phyloP scores from a whole-genome alignment of 108 stramenopile genomes.

The Aureococcus anophagefferens region DNA sequence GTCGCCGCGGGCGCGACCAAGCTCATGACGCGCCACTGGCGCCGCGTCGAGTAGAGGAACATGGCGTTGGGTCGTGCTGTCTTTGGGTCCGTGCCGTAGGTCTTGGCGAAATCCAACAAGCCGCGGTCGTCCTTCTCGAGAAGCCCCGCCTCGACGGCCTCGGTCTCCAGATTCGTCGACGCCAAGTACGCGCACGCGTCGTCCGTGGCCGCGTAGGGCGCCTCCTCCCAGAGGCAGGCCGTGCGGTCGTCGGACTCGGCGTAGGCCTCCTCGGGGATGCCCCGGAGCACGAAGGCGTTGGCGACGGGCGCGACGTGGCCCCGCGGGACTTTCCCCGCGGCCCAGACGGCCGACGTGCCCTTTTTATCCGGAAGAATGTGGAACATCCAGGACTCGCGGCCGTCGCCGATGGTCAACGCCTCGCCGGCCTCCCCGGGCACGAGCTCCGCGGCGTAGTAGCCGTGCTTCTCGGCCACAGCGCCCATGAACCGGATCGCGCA shows the following conservation, averaged over 20 bases:
- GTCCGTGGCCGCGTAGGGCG: too few relatives aligned
- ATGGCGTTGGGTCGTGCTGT: not conserved
- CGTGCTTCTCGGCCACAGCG: constrained; percentile 56
- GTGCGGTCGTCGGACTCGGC: constrained; percentile 15
- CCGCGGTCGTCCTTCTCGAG: constrained; percentile 55
- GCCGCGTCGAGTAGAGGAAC: constrained; percentile 34
- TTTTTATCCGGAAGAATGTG: constrained; percentile 70
- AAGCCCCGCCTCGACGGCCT: too few relatives aligned
- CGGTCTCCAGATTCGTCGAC: too few relatives aligned
- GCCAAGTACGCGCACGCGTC: too few relatives aligned
- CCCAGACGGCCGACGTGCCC: constrained; percentile 63
- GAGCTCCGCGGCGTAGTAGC: constrained; percentile 62
- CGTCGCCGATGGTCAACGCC: constrained; percentile 53
- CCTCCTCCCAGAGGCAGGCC: constrained; percentile 48
- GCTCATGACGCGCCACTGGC: constrained; percentile 40
- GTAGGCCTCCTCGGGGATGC: not conserved
- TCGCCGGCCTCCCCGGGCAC: constrained; percentile 58
- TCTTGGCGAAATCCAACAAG: constrained; percentile 18
- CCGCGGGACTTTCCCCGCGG: constrained; percentile 61
- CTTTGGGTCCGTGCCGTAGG: constrained; percentile 17
- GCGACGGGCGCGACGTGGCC: constrained; percentile 60
- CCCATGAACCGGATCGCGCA: constrained; percentile 73
- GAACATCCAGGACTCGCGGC: constrained; percentile 64
- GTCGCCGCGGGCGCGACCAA: too few relatives aligned
- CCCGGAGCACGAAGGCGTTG: constrained; percentile 54